Evolutionary conservation across 2,329 filamentous ascomycete genomes (phyloP).

Genomic region (Arthrobotrys iridis): DNA sequence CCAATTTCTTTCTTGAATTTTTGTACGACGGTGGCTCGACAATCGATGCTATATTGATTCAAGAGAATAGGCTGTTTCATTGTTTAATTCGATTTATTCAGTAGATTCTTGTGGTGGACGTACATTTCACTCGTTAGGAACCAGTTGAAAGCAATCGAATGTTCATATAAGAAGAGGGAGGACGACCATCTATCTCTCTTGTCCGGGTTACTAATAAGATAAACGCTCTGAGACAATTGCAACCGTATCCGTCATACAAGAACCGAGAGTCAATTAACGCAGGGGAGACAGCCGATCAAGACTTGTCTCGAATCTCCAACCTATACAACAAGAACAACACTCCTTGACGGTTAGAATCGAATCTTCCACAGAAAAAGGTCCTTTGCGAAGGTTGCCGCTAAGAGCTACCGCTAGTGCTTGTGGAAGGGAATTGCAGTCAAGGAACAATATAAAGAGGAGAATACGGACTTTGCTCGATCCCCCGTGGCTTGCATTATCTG

Average conservation of each 20-base stretch:
- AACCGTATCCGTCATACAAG: neutral
- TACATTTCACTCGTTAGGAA: neutral
- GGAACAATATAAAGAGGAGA: neutral
- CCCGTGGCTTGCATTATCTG: neutral
- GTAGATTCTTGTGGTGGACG: neutral
- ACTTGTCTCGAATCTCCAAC: neutral
- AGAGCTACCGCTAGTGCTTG: too few species aligned
- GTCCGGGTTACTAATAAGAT: neutral
- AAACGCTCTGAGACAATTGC: neutral
- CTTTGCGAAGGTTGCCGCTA: too few species aligned
- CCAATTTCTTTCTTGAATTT: neutral
- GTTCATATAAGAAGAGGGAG: neutral
- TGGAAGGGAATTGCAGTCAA: neutral
- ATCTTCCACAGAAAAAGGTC: too few species aligned
- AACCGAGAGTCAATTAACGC: neutral
- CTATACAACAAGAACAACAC: neutral
- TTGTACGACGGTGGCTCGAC: neutral
- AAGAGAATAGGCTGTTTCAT: neutral
- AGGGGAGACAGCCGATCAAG: neutral
- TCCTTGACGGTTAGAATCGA: too few species aligned
- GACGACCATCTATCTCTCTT: neutral
- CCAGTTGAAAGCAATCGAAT: neutral
- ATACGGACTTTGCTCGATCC: neutral
- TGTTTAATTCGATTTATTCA: neutral
- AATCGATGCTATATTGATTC: neutral